Evolutionary conservation across 1,284 basidiomycete species (phyloP).

Genomic region (Ceratobasidium sp.): DNA sequence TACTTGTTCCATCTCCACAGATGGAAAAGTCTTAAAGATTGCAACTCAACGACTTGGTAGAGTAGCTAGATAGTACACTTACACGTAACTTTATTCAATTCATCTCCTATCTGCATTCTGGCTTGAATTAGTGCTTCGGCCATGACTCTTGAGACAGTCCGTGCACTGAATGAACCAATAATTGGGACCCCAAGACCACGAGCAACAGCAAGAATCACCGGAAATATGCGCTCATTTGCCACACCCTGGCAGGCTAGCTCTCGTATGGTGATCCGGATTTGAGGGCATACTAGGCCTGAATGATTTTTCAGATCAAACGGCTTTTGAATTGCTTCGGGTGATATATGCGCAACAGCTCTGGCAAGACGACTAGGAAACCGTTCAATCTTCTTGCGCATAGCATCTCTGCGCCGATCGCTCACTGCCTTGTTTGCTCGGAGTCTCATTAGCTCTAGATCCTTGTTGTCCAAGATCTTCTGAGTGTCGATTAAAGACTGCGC

Average conservation of each 20-base stretch:
- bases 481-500: too few species aligned
- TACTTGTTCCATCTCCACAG: conserved; percentile 3
- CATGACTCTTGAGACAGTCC: not conserved
- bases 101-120: not conserved
- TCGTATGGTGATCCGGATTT: not conserved
- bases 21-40: not conserved
- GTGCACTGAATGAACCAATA: not conserved
- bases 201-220: not conserved
- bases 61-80: not conserved
- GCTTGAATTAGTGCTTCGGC: conserved; percentile 10
- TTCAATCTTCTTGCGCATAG: too few species aligned
- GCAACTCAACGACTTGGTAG: not conserved
- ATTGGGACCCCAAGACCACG: not conserved
- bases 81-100: not conserved
- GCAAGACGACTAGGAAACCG: too few species aligned
- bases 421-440: too few species aligned
- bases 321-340: too few species aligned
- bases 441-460: too few species aligned
- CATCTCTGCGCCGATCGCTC: too few species aligned
- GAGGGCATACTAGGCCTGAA: not conserved
- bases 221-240: not conserved
- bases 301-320: not conserved
- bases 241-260: not conserved
- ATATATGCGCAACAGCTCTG: too few species aligned
- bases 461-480: too few species aligned